These are phyloP conservation scores for Vicia faba DNA, from an alignment of 306 rosid species.

Conservation along the genomic window DNA sequence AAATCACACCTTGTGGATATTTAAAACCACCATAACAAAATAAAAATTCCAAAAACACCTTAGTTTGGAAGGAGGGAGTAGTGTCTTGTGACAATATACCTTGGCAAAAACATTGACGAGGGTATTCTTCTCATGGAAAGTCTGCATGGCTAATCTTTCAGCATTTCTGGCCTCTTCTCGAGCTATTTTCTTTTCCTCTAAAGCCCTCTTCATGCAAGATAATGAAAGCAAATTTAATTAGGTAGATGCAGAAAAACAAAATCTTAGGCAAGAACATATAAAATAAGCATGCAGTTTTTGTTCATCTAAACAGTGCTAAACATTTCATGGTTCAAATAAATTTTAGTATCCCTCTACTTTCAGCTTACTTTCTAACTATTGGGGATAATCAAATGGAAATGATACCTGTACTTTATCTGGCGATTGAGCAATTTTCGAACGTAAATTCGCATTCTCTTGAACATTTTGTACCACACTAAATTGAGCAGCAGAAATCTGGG, in stretches of 20 bases:
- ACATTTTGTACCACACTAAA: conserved; percentile 67
- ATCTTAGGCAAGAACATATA: conserved; percentile 13
- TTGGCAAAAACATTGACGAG: conserved; percentile 68
- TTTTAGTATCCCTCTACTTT: background rate
- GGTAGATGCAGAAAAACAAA: conserved; percentile 25
- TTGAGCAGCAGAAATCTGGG: conserved; percentile 79
- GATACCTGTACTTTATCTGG: conserved; percentile 91
- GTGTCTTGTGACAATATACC: conserved; percentile 49
- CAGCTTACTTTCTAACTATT: background rate
- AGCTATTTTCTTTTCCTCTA: conserved; percentile 74
- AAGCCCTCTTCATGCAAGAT: conserved; percentile 63
- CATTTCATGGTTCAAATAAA: background rate
- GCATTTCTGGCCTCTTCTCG: conserved; percentile 74
- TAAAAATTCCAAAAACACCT: no score
- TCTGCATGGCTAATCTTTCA: conserved; percentile 78
- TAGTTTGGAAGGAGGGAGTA: background rate
- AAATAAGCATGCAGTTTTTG: conserved; percentile 20
- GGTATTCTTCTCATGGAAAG: conserved; percentile 67
- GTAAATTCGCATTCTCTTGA: conserved; percentile 78
- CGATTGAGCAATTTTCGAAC: conserved; percentile 77
- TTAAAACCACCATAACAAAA: no score
- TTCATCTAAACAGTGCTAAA: conserved; percentile 3
- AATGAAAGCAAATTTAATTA: conserved; percentile 24
- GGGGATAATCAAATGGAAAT: background rate
- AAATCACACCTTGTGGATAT: no score